phyloP scores from a whole-genome alignment of 768 basidiomycete species.

The Collybia sordida region DNA sequence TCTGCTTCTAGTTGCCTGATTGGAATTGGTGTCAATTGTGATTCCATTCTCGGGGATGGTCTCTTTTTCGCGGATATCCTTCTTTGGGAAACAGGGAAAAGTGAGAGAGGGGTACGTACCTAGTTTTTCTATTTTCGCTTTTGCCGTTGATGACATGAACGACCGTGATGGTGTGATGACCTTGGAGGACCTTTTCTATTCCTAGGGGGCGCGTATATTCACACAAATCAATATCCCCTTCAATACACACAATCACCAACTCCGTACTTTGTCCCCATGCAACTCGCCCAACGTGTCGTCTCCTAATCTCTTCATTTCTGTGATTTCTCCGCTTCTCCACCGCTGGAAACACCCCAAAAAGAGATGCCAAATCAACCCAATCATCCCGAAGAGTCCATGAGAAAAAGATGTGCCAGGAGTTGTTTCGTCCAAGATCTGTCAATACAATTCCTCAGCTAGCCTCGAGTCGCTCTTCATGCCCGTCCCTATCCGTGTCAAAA shows the following conservation, averaged over 20 bases:
- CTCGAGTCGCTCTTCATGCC: slow-evolving; percentile 45
- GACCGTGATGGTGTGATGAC: slow-evolving; percentile 80
- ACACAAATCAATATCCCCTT: too few relatives aligned
- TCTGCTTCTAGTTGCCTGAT: slow-evolving; percentile 74
- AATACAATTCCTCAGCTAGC: slow-evolving; percentile 74
- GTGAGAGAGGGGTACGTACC: slow-evolving; percentile 62
- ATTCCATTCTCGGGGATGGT: too few relatives aligned
- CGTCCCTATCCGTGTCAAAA: slow-evolving; percentile 58
- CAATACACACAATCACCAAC: too few relatives aligned
- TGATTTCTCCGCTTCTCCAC: slow-evolving; percentile 43
- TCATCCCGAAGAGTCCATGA: not conserved
- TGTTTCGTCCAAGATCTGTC: slow-evolving; percentile 53
- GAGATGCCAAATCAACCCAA: not conserved
- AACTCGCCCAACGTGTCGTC: slow-evolving; percentile 78
- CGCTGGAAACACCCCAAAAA: slow-evolving; percentile 25
- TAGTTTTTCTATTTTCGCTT: slow-evolving; percentile 95
- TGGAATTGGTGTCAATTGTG: not conserved
- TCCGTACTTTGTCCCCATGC: slow-evolving; percentile 76
- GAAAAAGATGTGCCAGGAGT: slow-evolving; percentile 25
- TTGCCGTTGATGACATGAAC: slow-evolving; percentile 93
- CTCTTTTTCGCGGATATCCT: too few relatives aligned
- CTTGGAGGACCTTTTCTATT: slow-evolving; percentile 85
- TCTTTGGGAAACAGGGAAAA: not conserved
- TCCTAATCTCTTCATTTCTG: slow-evolving; percentile 82
- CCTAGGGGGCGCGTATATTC: too few relatives aligned